These are phyloP conservation scores for Oryza rufipogon DNA, from an alignment of 176 grass and related monocot genomes.

Conservation along the genomic window DNA sequence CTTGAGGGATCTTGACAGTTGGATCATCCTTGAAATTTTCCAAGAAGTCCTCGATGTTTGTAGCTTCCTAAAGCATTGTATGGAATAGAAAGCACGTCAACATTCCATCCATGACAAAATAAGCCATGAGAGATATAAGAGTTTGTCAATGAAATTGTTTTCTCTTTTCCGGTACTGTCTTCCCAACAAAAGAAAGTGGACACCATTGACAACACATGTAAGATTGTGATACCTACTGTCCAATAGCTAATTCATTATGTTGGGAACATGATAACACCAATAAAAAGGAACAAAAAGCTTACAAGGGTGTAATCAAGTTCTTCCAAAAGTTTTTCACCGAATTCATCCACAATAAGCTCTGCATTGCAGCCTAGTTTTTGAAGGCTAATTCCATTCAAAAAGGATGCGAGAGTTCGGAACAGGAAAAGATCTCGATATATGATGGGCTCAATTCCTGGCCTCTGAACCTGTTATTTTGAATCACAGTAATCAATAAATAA, in stretches of 20 bases:
- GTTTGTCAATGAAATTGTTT: slow-evolving; percentile 5
- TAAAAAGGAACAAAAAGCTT: slow-evolving; percentile 35
- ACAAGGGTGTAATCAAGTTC: slow-evolving; percentile 99
- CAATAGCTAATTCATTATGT: background rate
- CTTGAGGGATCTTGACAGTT: slow-evolving; percentile 96
- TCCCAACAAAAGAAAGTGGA: background rate
- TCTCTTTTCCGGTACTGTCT: background rate
- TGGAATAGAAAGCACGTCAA: slow-evolving; percentile 10
- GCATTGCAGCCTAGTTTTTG: slow-evolving; percentile 99
- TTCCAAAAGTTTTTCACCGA: slow-evolving; percentile 97
- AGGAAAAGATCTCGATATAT: slow-evolving; percentile 97
- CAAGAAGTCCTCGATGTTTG: slow-evolving; percentile 93
- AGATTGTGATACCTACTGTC: background rate
- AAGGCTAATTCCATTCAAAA: slow-evolving; percentile 96
- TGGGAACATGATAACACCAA: background rate
- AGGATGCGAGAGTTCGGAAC: slow-evolving; percentile 89
- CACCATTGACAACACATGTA: background rate
- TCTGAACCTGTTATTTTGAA: slow-evolving; percentile 68
- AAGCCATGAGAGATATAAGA: slow-evolving; percentile 6
- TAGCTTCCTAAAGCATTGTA: slow-evolving; percentile 75
- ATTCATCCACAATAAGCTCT: slow-evolving; percentile 99
- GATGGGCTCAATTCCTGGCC: slow-evolving; percentile 97
- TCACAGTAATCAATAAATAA: background rate
- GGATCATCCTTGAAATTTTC: slow-evolving; percentile 97
- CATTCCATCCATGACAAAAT: background rate